Evolutionary conservation across 805 yeast genomes (phyloP), one percentile per base, ranked within the genome.

Genomic region (Candida ficus): DNA sequence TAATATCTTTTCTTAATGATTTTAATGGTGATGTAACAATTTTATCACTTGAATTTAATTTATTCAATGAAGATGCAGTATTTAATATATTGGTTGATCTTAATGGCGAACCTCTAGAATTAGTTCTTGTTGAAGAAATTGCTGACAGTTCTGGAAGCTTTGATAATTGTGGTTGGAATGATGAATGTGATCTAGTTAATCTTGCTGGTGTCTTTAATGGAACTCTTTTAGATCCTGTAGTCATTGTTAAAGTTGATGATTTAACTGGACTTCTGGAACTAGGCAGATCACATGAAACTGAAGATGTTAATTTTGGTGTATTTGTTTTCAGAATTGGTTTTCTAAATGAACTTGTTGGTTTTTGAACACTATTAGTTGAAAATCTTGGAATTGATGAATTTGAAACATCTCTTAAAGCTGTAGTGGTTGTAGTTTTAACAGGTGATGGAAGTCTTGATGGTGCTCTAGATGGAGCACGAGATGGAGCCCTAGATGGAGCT

Each of bases 21-120:
- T 49, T 55, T 38, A 56, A 51, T 1, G 61, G 61, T 2, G 59
- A 56, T 1, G 61, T 56, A 7, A 41, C 37, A 9, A 56, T 44
- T 26, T 41, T 53, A 4, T 30, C 39, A n/a, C 39, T 44, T 2
- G 19, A 12, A 18, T 41, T 38, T 30, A 18, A 32, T 7, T 16
- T 5, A 7, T 23, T 30, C n/a, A 32, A 12, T 29, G 46, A 21
- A 34, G 32, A 8, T 43, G 41, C 12, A 37, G 34, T 19, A 23
- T 50, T 53, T 9, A 46, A 43, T 9, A 30, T 39, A 7, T 43
- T 30, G 4, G 48, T 45, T 5, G 43, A 21, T 37, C 36, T 50
- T 34, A 53, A 33, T 5, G 58, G 57, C 4, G 50, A 45, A 13
- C 44, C 39, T 27, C 8, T 12, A 10, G 14, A 20, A 17, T 33